phyloP scores from a whole-genome alignment of 1,139 yeast species.

The Arxiozyma slooffiae region DNA sequence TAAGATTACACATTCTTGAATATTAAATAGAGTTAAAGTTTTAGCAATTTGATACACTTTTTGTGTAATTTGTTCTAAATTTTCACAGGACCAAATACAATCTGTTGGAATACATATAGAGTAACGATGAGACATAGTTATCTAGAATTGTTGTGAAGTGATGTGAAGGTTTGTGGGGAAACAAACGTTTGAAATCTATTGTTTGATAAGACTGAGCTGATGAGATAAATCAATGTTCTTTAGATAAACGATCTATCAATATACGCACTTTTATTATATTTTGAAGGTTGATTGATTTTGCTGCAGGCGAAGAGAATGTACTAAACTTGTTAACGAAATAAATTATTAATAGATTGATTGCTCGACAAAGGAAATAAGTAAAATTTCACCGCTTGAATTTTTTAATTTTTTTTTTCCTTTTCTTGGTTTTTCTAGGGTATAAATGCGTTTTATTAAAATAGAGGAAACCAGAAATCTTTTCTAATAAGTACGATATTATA shows the following conservation, averaged over 20 bases:
- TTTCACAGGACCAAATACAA: conserved; percentile 48
- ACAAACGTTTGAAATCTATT: too few species aligned
- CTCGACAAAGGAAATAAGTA: neutral
- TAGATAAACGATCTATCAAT: too few species aligned
- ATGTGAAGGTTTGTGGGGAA: neutral
- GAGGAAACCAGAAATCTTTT: too few species aligned
- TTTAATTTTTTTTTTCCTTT: too few species aligned
- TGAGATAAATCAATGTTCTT: too few species aligned
- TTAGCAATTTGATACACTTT: conserved; percentile 72
- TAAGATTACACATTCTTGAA: conserved; percentile 62
- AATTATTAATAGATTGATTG: too few species aligned
- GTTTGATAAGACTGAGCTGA: too few species aligned
- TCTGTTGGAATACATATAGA: conserved; percentile 61
- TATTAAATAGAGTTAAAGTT: conserved; percentile 57
- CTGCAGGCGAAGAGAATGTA: too few species aligned
- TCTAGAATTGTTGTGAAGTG: neutral
- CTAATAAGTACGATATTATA: too few species aligned
- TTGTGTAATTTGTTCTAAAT: conserved; percentile 63
- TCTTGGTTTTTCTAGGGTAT: neutral
- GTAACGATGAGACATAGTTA: conserved; percentile 15
- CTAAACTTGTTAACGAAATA: too few species aligned
- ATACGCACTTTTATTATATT: too few species aligned
- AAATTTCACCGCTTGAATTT: neutral
- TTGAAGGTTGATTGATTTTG: too few species aligned
- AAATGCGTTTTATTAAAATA: neutral